Percentiles rank a stretch among this genome's conserved stretches.
These are phyloP conservation scores for Rutstroemia sp. DNA, from an alignment of 2,329 filamentous ascomycete genomes.

Conservation along the genomic window DNA sequence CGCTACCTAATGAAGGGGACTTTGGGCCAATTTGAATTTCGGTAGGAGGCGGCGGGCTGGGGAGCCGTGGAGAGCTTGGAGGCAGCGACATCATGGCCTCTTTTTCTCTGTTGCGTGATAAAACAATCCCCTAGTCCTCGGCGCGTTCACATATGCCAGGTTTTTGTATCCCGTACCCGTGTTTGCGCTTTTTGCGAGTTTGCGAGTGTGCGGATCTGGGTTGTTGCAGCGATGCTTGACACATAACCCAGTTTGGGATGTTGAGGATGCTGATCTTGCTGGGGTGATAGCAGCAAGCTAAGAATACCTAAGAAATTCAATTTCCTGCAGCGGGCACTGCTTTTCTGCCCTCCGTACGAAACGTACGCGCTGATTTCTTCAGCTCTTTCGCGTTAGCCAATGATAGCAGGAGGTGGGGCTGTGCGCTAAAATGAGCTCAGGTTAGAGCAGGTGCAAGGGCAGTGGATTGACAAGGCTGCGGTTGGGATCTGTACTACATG, in stretches of 20 bases:
- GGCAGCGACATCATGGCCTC: constrained; percentile 41
- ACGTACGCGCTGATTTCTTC: constrained; percentile 9
- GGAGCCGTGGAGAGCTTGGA: constrained; percentile 82
- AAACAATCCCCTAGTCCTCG: no score
- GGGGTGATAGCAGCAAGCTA: neutral
- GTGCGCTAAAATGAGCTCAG: neutral
- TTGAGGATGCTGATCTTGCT: neutral
- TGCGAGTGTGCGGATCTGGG: neutral
- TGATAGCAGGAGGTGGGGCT: neutral
- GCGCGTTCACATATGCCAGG: no score
- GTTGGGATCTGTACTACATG: neutral
- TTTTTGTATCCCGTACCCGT: no score
- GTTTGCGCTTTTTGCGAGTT: neutral
- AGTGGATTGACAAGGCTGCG: neutral
- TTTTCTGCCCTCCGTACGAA: neutral
- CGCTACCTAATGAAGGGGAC: constrained; percentile 59
- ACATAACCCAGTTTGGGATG: neutral
- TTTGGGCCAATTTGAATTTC: constrained; percentile 85
- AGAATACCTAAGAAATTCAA: neutral
- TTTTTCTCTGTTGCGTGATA: no score
- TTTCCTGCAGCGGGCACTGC: neutral
- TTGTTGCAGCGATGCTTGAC: no score
- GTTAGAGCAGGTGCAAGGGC: neutral
- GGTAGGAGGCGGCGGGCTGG: constrained; percentile 87
- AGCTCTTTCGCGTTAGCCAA: constrained; percentile 3